phyloP scores from a whole-genome alignment of 495 filamentous ascomycete species.

The Platismatia glauca region DNA sequence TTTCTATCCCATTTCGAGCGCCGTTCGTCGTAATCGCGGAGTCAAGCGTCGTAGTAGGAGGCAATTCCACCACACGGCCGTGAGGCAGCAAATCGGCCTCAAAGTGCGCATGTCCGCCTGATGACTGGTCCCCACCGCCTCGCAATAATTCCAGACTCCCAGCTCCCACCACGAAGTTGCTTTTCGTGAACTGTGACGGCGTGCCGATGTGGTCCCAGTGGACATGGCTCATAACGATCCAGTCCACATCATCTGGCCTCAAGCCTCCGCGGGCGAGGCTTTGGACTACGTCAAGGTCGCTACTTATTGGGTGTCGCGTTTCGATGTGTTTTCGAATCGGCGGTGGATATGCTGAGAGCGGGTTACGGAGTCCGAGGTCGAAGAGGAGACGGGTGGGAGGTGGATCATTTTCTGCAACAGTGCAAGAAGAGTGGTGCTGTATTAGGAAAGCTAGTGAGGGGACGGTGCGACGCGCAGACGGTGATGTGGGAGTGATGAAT shows the following conservation, averaged over 20 bases:
- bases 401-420: not conserved
- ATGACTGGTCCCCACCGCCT: not conserved
- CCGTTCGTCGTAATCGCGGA: not conserved
- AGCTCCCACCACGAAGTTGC: not conserved
- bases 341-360: not conserved
- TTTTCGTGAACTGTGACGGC: not conserved
- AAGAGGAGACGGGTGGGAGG: not conserved
- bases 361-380: constrained; percentile 3
- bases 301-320: constrained; percentile 1
- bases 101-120: not conserved
- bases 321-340: not conserved
- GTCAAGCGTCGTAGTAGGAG: not conserved
- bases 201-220: constrained; percentile 6
- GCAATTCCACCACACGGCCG: not conserved
- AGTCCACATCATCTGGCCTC: not conserved
- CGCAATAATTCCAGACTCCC: not conserved
- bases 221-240: constrained; percentile 1
- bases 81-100: not conserved
- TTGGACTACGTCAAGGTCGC: not conserved
- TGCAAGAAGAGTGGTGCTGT: not conserved
- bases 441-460: constrained; percentile 4
- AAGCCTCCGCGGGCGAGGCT: not conserved
- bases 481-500: not conserved
- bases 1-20: not conserved
- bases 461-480: not conserved